A percentile compares a stretch with the other conserved stretches of the same genome.
phyloP scores from a whole-genome alignment of 2,329 filamentous ascomycete species.

The Aureobasidium sp. region DNA sequence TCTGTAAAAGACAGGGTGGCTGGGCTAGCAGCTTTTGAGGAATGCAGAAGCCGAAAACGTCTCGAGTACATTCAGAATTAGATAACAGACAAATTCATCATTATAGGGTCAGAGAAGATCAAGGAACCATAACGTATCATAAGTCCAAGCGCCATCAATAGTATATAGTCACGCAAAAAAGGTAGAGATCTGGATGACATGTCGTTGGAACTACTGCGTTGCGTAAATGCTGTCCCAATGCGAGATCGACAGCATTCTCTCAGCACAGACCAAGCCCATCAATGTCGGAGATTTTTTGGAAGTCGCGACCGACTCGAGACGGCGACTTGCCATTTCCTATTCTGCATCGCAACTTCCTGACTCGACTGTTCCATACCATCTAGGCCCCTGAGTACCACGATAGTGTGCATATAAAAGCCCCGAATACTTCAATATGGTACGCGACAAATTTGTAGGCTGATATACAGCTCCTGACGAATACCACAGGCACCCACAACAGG shows the following conservation, averaged over 20 bases:
- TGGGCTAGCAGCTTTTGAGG: background rate
- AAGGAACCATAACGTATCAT: too few species aligned
- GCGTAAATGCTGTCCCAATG: background rate
- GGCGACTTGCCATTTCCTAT: background rate
- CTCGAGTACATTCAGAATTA: too few species aligned
- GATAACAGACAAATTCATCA: too few species aligned
- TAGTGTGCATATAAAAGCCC: too few species aligned
- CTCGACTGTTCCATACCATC: background rate
- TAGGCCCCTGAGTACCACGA: background rate
- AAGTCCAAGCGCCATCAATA: too few species aligned
- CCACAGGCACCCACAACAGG: constrained; percentile 34
- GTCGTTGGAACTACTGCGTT: background rate
- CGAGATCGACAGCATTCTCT: background rate
- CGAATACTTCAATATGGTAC: constrained; percentile 2
- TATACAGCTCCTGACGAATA: background rate
- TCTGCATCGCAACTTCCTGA: background rate
- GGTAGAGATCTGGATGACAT: too few species aligned
- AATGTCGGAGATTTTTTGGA: constrained; percentile 14
- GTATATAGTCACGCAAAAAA: too few species aligned
- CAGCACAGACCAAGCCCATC: constrained; percentile 12
- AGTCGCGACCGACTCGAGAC: background rate
- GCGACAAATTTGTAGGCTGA: background rate
- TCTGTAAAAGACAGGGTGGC: background rate
- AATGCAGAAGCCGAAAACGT: background rate
- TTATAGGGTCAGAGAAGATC: too few species aligned